phyloP scores from a whole-genome alignment of 2,329 filamentous ascomycete genomes.

The Westerdykella aurantiaca region DNA sequence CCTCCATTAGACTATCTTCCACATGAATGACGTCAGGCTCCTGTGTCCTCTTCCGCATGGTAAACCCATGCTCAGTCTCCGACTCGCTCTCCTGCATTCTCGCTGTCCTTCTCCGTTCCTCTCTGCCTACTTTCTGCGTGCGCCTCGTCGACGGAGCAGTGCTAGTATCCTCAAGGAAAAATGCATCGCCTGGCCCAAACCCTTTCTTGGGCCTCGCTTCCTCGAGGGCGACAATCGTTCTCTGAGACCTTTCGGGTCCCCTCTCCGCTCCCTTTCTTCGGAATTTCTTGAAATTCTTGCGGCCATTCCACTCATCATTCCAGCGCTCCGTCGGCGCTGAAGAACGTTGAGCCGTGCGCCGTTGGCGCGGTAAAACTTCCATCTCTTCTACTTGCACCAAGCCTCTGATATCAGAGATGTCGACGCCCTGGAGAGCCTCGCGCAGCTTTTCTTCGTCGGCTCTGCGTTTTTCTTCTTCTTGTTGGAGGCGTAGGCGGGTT shows the following conservation, averaged over 20 bases:
- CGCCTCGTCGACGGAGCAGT: constrained; percentile 12
- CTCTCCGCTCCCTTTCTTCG: constrained; percentile 42
- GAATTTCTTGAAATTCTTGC: constrained; percentile 95
- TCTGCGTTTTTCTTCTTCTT: constrained; percentile 48
- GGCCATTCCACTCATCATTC: constrained; percentile 86
- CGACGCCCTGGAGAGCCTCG: constrained; percentile 56
- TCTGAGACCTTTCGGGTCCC: constrained; percentile 40
- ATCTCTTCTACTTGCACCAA: constrained; percentile 74
- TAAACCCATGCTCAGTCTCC: constrained; percentile 27
- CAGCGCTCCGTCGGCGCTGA: constrained; percentile 57
- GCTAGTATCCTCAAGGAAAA: constrained; percentile 56
- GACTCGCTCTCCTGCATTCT: constrained; percentile 15
- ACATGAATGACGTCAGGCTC: constrained; percentile 22
- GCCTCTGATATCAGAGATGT: constrained; percentile 66
- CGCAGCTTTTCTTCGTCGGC: constrained; percentile 61
- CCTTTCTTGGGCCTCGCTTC: constrained; percentile 62
- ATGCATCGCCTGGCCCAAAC: constrained; percentile 68
- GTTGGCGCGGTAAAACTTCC: constrained; percentile 48
- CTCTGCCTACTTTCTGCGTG: constrained; percentile 10
- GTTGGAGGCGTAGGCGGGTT: constrained; percentile 46
- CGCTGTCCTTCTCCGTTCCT: constrained; percentile 6
- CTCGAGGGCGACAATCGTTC: constrained; percentile 64
- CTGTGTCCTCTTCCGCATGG: constrained; percentile 13
- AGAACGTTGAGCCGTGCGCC: constrained; percentile 17
- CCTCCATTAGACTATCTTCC: constrained; percentile 28